These are phyloP conservation scores for Lyophyllum semitale DNA, from an alignment of 768 basidiomycete species.

Conservation along the genomic window DNA sequence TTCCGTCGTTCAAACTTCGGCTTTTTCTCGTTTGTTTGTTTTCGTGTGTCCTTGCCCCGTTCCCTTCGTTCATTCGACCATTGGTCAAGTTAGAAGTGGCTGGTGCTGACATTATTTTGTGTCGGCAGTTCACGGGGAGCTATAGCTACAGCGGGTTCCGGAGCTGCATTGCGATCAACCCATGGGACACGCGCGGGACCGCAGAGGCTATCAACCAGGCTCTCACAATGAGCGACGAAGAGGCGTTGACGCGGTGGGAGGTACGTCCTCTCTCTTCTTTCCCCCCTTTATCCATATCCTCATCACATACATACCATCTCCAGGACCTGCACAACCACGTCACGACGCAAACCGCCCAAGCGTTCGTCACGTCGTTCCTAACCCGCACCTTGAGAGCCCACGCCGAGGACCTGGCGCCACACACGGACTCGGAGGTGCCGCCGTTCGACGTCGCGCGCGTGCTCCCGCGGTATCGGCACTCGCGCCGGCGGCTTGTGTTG, in stretches of 20 bases:
- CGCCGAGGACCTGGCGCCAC: slow-evolving; percentile 48
- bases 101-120: too few relatives aligned
- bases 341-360: slow-evolving; percentile 82
- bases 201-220: slow-evolving; percentile 55
- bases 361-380: slow-evolving; percentile 80
- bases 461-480: slow-evolving; percentile 69
- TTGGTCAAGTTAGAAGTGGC: too few relatives aligned
- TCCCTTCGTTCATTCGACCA: too few relatives aligned
- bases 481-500: slow-evolving; percentile 63
- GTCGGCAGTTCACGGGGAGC: slow-evolving; percentile 83
- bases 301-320: background rate
- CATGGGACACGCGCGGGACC: slow-evolving; percentile 84
- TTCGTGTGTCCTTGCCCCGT: too few relatives aligned
- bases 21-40: too few relatives aligned
- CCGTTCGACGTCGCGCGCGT: slow-evolving; percentile 44
- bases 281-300: background rate
- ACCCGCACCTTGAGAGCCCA: slow-evolving; percentile 72
- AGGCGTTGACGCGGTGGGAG: slow-evolving; percentile 76
- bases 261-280: slow-evolving; percentile 30
- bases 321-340: slow-evolving; percentile 84
- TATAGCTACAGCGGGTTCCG: slow-evolving; percentile 88
- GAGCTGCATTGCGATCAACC: slow-evolving; percentile 84
- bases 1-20: too few relatives aligned
- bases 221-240: slow-evolving; percentile 75
- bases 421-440: slow-evolving; percentile 25